Evolutionary conservation across 257 asterid genomes (phyloP).

Genomic region (Catharanthus roseus): DNA sequence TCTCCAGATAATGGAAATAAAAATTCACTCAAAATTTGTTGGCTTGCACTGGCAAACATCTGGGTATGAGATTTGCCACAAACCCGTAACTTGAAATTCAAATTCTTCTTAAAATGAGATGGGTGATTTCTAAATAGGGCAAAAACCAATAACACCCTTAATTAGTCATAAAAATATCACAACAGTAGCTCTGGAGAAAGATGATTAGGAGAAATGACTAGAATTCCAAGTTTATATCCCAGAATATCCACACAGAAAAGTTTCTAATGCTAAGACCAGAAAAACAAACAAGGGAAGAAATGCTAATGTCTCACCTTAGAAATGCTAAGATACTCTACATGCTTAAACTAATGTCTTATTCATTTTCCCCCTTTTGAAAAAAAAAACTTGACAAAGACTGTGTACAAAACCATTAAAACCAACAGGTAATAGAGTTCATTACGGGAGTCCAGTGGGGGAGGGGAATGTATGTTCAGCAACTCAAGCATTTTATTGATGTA

Average conservation of each 20-base stretch:
- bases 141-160: too few relatives aligned
- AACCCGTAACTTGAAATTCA: too few relatives aligned
- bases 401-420: neutral
- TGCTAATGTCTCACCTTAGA: neutral
- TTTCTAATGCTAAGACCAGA: neutral
- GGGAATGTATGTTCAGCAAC: neutral
- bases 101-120: too few relatives aligned
- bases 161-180: too few relatives aligned
- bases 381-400: neutral
- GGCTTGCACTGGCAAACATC: too few relatives aligned
- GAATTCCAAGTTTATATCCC: neutral
- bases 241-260: neutral
- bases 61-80: too few relatives aligned
- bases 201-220: neutral
- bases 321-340: neutral
- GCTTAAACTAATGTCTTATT: neutral
- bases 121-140: too few relatives aligned
- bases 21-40: too few relatives aligned
- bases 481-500: neutral
- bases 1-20: too few relatives aligned
- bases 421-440: neutral
- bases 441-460: neutral
- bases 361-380: neutral
- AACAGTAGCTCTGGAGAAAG: neutral
- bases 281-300: neutral